These are phyloP conservation scores for Rosa multiflora DNA, from an alignment of 306 rosid genomes.

Conservation along the genomic window DNA sequence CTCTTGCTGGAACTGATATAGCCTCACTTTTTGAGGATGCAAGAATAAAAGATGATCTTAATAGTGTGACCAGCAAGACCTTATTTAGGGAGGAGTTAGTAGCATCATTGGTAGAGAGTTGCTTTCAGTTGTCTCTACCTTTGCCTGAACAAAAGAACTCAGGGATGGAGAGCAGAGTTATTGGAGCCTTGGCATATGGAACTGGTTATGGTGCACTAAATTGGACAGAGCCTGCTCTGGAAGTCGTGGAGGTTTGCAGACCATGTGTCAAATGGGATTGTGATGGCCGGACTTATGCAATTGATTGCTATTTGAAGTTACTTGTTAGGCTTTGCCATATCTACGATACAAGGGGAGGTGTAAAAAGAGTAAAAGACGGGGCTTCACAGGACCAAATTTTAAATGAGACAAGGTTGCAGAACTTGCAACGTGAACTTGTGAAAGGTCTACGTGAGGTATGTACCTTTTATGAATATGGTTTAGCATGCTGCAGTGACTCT, in stretches of 20 bases:
- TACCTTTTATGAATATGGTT: not conserved
- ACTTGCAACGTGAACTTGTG: constrained; percentile 89
- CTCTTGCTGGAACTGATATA: constrained; percentile 96
- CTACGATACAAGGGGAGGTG: constrained; percentile 95
- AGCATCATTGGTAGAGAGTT: constrained; percentile 95
- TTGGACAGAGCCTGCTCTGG: constrained; percentile 98
- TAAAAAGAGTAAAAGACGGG: constrained; percentile 91
- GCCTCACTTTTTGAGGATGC: constrained; percentile 96
- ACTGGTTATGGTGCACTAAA: constrained; percentile 98
- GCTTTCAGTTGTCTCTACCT: constrained; percentile 97
- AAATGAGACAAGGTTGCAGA: constrained; percentile 97
- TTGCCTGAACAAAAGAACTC: constrained; percentile 92
- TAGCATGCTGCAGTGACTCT: constrained; percentile 1
- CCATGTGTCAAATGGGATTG: constrained; percentile 99
- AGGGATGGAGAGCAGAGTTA: constrained; percentile 97
- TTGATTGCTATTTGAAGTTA: constrained; percentile 96
- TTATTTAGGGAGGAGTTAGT: constrained; percentile 97
- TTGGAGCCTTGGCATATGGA: constrained; percentile 99
- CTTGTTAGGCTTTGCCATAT: constrained; percentile 93
- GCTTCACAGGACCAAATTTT: constrained; percentile 99
- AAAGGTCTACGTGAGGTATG: constrained; percentile 77
- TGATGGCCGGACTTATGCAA: constrained; percentile 94
- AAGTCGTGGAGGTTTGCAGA: constrained; percentile 97
- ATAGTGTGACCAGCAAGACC: constrained; percentile 77
- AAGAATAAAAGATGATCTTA: constrained; percentile 89